Base-by-base conservation (phyloP, 805 yeast genomes). In the Scheffersomyces lignosus region DNA sequence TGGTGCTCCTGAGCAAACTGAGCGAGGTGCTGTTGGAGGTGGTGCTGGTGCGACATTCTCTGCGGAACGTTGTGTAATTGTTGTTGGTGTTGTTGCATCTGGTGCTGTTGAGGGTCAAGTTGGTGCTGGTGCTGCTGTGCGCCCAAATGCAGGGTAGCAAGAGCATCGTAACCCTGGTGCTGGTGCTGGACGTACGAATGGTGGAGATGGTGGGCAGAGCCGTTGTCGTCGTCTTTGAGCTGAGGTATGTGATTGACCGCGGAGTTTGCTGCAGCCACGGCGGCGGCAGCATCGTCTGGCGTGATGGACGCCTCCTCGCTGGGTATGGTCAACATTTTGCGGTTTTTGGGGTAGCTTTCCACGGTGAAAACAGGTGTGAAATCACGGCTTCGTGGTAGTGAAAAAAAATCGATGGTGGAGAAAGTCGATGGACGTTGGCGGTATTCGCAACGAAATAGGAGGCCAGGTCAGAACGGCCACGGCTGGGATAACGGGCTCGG, bases 51-150 rank as follows among this genome's bases (percentile, higher is more conserved):
- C 15, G 24, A 10, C 24, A 20, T 20, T 10, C 24, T 7, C 10
- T 20, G 24, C 24, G 7, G 24, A 10, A 7, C 10, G 81, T 41
- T 60, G 49, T 13, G 45, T 3, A 29, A 34, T 14, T 37, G 41
- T 12, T 34, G 44, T n/a, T 35, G 43, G 27, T 30, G 39, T 15
- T 25, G 34, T 3, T 14, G 26, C 10, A 7, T 7, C 24, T 20
- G 24, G 24, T 20, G 24, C 10, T 20, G 24, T 20, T 20, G 24
- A 10, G 7, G 24, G 7, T 20, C 9, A 7, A 7, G 24, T 7
- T 7, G 24, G 9, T 20, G 24, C 24, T 20, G 24, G 24, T 20
- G 24, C 7, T 7, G 24, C 24, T 20, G 24, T 10, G 7, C 9
- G 24, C 10, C 10, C 10, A 7, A 10, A 10, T 20, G 24, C 9